Conservation (phyloP, 2,329 filamentous ascomycete species). For the Fusarium piperis region DNA sequence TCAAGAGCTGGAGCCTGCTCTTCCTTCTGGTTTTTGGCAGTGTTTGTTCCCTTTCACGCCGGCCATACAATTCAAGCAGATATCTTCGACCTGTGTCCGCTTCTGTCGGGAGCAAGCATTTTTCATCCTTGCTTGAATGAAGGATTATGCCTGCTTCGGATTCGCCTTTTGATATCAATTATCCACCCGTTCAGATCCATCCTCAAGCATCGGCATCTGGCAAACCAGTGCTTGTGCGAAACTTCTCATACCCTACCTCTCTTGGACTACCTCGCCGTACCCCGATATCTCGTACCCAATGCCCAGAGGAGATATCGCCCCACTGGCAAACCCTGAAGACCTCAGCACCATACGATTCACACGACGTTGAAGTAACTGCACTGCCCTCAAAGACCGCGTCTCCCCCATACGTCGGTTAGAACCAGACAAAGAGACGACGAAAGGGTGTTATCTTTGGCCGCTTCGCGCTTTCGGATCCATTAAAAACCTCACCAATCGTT, state of each 20-base stretch:
- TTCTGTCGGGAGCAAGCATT: not conserved
- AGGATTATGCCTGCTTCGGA: constrained; percentile 24
- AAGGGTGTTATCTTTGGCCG: constrained; percentile 3
- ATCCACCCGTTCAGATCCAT: constrained; percentile 5
- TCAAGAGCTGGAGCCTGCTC: not conserved
- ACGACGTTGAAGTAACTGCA: not conserved
- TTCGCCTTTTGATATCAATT: not conserved
- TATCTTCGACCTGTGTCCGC: not conserved
- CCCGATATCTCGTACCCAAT: not conserved
- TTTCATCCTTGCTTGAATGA: not conserved
- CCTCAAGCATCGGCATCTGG: not conserved
- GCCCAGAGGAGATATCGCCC: not conserved
- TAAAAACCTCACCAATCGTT: not conserved
- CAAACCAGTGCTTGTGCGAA: constrained; percentile 14
- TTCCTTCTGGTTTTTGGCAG: not conserved
- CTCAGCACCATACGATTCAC: not conserved
- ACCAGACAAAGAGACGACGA: constrained; percentile 3
- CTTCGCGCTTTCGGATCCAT: constrained; percentile 1
- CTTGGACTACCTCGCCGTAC: constrained; percentile 4
- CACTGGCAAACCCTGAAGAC: not conserved
- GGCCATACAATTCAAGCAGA: not conserved
- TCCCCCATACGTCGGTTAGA: constrained; percentile 9
- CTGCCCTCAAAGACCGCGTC: not conserved
- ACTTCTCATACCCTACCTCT: constrained; percentile 38
- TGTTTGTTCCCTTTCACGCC: not conserved